These are phyloP conservation scores for Entomortierella lignicola DNA, from an alignment of 192 early-diverging fungal species.

Conservation along the genomic window DNA sequence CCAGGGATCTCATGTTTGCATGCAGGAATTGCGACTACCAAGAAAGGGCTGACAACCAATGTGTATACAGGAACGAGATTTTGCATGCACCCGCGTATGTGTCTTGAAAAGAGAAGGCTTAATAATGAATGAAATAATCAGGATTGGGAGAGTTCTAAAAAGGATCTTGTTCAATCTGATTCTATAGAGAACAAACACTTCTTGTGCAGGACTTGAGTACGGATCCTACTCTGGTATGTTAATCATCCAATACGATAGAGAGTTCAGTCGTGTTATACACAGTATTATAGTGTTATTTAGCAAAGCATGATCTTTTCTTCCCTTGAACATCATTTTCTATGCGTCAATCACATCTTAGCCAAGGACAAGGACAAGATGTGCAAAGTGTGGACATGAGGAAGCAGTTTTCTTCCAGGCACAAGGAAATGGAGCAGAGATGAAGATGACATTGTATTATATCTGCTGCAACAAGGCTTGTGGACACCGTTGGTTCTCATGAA, in stretches of 20 bases:
- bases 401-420: slow-evolving; percentile 86
- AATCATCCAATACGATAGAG: not conserved
- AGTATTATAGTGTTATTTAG: too few species aligned
- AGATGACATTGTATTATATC: slow-evolving; percentile 86
- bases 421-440: slow-evolving; percentile 73
- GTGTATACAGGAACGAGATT: slow-evolving; percentile 83
- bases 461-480: slow-evolving; percentile 76
- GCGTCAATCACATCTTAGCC: slow-evolving; percentile 54
- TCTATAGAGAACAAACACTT: slow-evolving; percentile 75
- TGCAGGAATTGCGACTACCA: slow-evolving; percentile 83
- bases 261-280: too few species aligned
- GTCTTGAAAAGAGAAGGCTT: not conserved
- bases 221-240: slow-evolving; percentile 76
- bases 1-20: slow-evolving; percentile 68
- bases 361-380: slow-evolving; percentile 71
- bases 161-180: not conserved
- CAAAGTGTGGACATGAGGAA: slow-evolving; percentile 66
- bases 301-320: too few species aligned
- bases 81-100: slow-evolving; percentile 64
- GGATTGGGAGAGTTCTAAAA: not conserved
- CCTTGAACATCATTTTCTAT: not conserved
- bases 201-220: slow-evolving; percentile 77
- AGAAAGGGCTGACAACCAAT: slow-evolving; percentile 75
- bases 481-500: slow-evolving; percentile 73
- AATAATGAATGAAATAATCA: not conserved